Evolutionary conservation across 2,329 filamentous ascomycete genomes (phyloP).

Genomic region (Pestalotiopsis sp.): DNA sequence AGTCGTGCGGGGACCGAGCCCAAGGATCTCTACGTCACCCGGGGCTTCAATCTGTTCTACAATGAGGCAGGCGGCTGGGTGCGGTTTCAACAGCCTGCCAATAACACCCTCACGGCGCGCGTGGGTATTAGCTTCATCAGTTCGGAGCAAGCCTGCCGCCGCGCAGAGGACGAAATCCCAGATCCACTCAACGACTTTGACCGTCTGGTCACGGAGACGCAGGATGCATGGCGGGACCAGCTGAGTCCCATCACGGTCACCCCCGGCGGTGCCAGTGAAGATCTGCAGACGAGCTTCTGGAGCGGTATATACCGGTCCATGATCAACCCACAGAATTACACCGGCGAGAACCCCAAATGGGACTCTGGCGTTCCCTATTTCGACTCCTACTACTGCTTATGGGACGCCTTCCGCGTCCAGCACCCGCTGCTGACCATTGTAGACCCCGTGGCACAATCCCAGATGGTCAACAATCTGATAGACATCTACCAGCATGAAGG

Average conservation of each 20-base stretch:
- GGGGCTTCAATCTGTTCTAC: slow-evolving; percentile 43
- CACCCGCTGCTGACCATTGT: slow-evolving; percentile 64
- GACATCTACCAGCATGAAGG: slow-evolving; percentile 67
- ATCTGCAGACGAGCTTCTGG: slow-evolving; percentile 60
- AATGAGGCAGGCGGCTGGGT: slow-evolving; percentile 54
- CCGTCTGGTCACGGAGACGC: slow-evolving; percentile 45
- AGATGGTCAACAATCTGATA: slow-evolving; percentile 63
- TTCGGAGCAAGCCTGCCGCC: slow-evolving; percentile 59
- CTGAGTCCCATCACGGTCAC: slow-evolving; percentile 53
- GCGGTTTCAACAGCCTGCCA: slow-evolving; percentile 45
- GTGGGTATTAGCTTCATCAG: slow-evolving; percentile 67
- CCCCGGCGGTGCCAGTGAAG: slow-evolving; percentile 45
- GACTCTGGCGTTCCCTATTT: slow-evolving; percentile 62
- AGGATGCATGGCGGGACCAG: slow-evolving; percentile 58
- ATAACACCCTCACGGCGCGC: slow-evolving; percentile 54
- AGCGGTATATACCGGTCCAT: slow-evolving; percentile 61
- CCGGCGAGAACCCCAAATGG: slow-evolving; percentile 64
- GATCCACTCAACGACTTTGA: slow-evolving; percentile 59
- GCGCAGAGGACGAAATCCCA: slow-evolving; percentile 63
- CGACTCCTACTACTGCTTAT: slow-evolving; percentile 57
- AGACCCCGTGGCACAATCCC: slow-evolving; percentile 58
- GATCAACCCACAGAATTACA: slow-evolving; percentile 67
- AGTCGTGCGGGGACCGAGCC: slow-evolving; percentile 38
- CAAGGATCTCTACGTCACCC: slow-evolving; percentile 35
- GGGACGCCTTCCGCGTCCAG: slow-evolving; percentile 64